Conservation (phyloP, 495 filamentous ascomycete species). For the Rusavskia elegans region DNA sequence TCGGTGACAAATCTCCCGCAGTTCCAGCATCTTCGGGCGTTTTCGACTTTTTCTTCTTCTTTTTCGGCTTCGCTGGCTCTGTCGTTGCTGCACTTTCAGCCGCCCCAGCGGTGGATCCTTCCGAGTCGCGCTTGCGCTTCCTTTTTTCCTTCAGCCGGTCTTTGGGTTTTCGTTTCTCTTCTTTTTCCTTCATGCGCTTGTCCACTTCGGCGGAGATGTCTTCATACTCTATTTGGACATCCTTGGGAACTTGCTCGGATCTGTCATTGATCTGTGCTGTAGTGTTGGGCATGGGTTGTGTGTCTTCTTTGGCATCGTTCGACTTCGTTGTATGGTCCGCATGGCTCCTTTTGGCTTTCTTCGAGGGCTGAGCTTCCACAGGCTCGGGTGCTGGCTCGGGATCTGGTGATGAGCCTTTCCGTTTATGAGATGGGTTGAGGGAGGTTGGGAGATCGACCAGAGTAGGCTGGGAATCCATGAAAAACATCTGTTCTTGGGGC, state of each 20-base stretch:
- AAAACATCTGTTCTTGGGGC: conserved; percentile 8
- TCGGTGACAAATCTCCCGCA: background rate
- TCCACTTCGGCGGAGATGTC: conserved; percentile 23
- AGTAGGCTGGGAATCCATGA: conserved; percentile 15
- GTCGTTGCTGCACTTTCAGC: background rate
- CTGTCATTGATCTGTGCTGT: background rate
- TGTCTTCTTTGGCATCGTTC: too few species aligned
- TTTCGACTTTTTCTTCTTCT: conserved; percentile 11
- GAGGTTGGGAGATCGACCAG: conserved; percentile 10
- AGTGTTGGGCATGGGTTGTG: too few species aligned
- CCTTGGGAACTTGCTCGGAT: background rate
- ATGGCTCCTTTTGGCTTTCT: conserved; percentile 11
- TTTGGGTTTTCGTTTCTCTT: conserved; percentile 15
- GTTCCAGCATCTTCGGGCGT: background rate
- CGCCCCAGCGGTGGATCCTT: background rate
- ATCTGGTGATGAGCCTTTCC: background rate
- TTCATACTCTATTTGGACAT: conserved; percentile 13
- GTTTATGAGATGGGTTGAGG: conserved; percentile 1
- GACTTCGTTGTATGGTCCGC: background rate
- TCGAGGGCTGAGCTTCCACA: conserved; percentile 7
- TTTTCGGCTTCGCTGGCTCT: conserved; percentile 3
- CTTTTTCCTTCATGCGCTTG: conserved; percentile 19
- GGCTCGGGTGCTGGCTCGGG: conserved; percentile 1
- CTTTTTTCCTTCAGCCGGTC: conserved; percentile 20
- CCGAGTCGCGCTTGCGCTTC: conserved; percentile 9